A percentile compares a stretch with the other conserved stretches of the same genome.
These are phyloP conservation scores for Salix koriyanagi DNA, from an alignment of 345 rosid genomes.

Conservation along the genomic window DNA sequence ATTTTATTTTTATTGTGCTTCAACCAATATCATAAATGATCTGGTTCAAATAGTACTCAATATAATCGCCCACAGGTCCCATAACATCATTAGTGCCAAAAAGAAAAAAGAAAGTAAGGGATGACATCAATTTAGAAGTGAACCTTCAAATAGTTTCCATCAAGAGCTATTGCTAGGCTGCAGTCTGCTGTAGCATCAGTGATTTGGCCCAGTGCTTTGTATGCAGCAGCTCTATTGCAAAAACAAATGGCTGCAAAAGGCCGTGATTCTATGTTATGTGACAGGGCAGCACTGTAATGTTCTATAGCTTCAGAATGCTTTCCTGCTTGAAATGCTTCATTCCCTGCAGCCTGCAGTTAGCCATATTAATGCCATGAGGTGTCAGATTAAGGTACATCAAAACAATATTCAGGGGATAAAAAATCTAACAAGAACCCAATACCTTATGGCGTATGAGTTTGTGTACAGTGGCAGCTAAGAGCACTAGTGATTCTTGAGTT, in stretches of 20 bases:
- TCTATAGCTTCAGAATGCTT: constrained; percentile 85
- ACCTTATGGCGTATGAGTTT: constrained; percentile 84
- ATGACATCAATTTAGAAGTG: constrained; percentile 9
- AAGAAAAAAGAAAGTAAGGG: background rate
- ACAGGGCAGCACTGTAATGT: constrained; percentile 78
- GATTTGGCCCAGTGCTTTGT: constrained; percentile 71
- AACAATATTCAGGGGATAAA: background rate
- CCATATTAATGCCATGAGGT: background rate
- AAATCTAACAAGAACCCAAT: background rate
- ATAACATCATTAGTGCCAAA: background rate
- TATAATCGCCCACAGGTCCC: background rate
- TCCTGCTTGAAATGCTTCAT: constrained; percentile 91
- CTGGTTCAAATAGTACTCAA: background rate
- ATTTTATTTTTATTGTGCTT: background rate
- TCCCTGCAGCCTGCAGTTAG: constrained; percentile 68
- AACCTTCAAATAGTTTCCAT: constrained; percentile 84
- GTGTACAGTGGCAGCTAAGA: constrained; percentile 53
- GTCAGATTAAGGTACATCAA: background rate
- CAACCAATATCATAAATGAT: background rate
- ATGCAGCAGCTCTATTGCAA: constrained; percentile 96
- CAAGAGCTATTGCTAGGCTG: constrained; percentile 92
- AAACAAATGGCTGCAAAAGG: constrained; percentile 92
- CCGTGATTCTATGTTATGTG: constrained; percentile 73
- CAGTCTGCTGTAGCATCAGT: constrained; percentile 95
- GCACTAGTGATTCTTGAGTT: constrained; percentile 51